Base-by-base conservation (phyloP, 768 basidiomycete species). In the Lactarius hatsudake region DNA sequence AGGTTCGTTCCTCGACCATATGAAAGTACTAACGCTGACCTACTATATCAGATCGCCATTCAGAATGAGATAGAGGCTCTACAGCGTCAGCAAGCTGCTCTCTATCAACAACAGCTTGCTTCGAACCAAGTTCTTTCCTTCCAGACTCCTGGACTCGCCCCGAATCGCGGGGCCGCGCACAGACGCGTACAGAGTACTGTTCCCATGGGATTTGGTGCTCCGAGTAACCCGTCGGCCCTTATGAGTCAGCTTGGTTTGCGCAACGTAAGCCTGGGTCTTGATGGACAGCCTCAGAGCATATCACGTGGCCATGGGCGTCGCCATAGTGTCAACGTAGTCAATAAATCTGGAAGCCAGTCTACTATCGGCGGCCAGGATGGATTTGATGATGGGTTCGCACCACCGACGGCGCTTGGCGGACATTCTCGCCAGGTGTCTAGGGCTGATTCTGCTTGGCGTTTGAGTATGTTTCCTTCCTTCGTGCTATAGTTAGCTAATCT, bases 241-340 rank as follows among this genome's bases (percentile, higher is more conserved):
- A 88, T 93, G 84, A 85, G 85, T 63, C 87, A 91, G 73, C 90
- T 90, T 72, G 84, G 82, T 61, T 88, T 90, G 70, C 83, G 82
- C 62, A 83, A 79, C 63, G 75, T 79, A n/a, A 78, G 77, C 58
- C 70, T 90, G 48, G 86, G 79, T 2, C 78, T 89, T 45, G 90
- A 91, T 73, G 84, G 83, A 15, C 88, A 89, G 72, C 76, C 83
- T 48, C 81, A 85, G 71, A 85, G 85, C 53, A 78, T 91, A 57
- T 90, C 91, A 59, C 87, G 91, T 66, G 91, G 91, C 30, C 94
- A 96, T 75, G 94, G 92, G 45, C 84, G 94, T 55, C 82, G 94
- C 65, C 93, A 95, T 76, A 94, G 93, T 70, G 94, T 96, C 69
- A 96, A 95, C 72, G 93, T 96, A 40, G 86, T 94, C 68, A 93